phyloP scores from a whole-genome alignment of 2,329 filamentous ascomycete genomes.

The Microsporum canis region DNA sequence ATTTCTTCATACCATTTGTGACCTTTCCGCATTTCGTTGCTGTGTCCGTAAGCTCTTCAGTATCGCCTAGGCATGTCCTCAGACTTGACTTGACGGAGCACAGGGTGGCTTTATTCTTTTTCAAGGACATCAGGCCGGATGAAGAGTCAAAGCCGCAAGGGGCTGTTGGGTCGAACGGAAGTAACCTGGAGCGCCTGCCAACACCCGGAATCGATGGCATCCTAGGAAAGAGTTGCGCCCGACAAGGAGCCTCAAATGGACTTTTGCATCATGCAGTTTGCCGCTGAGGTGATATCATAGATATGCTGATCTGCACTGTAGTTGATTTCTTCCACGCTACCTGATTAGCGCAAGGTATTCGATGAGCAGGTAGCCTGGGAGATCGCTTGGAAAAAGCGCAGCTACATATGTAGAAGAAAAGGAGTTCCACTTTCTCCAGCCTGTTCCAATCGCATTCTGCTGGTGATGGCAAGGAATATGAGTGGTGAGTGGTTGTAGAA shows the following conservation, averaged over 20 bases:
- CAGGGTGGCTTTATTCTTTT: no score
- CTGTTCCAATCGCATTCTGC: not conserved
- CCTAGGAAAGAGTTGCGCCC: not conserved
- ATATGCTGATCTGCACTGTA: not conserved
- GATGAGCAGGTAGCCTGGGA: not conserved
- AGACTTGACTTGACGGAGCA: not conserved
- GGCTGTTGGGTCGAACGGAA: not conserved
- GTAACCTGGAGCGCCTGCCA: not conserved
- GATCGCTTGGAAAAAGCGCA: not conserved
- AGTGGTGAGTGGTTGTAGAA: not conserved
- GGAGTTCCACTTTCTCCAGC: conserved; percentile 1
- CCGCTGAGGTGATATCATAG: conserved; percentile 3
- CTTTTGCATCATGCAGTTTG: conserved; percentile 3
- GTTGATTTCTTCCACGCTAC: not conserved
- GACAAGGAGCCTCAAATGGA: not conserved
- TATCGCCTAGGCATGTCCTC: not conserved
- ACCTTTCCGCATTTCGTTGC: not conserved
- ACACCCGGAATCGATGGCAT: not conserved
- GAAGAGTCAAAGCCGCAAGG: not conserved
- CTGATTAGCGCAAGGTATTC: not conserved
- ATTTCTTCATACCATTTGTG: not conserved
- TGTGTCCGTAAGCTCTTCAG: not conserved
- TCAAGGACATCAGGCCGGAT: not conserved
- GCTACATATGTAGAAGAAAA: not conserved
- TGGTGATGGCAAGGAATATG: no score